Evolutionary conservation across 2,329 filamentous ascomycete species (phyloP).

Genomic region (Ophiocordyceps camponoti-leonardi): DNA sequence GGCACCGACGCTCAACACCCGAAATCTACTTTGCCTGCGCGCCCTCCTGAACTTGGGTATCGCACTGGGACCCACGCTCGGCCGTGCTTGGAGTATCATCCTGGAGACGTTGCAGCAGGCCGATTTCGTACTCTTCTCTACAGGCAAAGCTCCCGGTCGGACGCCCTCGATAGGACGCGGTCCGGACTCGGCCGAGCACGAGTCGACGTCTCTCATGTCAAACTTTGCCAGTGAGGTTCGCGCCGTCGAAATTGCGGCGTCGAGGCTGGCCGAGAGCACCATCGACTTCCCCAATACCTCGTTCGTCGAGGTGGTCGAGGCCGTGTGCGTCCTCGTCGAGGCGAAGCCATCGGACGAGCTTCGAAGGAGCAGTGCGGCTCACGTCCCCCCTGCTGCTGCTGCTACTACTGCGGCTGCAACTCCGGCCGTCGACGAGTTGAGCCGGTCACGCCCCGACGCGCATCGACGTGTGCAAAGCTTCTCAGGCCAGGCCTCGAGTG

Average conservation of each 20-base stretch:
- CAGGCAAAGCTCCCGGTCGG: slow-evolving; percentile 34
- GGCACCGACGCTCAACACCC: slow-evolving; percentile 52
- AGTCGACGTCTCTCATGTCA: slow-evolving; percentile 32
- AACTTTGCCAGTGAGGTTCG: slow-evolving; percentile 69
- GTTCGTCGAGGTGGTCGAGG: slow-evolving; percentile 60
- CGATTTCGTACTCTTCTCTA: slow-evolving; percentile 65
- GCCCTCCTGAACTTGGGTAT: slow-evolving; percentile 92
- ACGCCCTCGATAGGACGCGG: slow-evolving; percentile 29
- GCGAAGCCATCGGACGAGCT: slow-evolving; percentile 10
- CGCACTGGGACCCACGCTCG: slow-evolving; percentile 75
- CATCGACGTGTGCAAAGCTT: slow-evolving; percentile 30
- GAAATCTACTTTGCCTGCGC: slow-evolving; percentile 78
- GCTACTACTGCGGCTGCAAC: too few species aligned
- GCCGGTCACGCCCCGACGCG: slow-evolving; percentile 20
- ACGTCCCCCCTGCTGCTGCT: slow-evolving; percentile 7
- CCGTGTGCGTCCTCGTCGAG: slow-evolving; percentile 56
- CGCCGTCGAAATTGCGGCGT: slow-evolving; percentile 76
- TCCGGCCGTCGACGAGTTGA: slow-evolving; percentile 5
- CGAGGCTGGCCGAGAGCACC: slow-evolving; percentile 79
- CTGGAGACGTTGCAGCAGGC: slow-evolving; percentile 86
- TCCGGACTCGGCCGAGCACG: slow-evolving; percentile 29
- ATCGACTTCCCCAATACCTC: slow-evolving; percentile 72
- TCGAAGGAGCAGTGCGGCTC: slow-evolving; percentile 5
- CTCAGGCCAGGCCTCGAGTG: slow-evolving; percentile 24
- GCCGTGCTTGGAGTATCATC: slow-evolving; percentile 75